Percentiles rank a stretch among this genome's conserved stretches.
Conservation (phyloP, 2,329 filamentous ascomycete species). For the Emergomyces orientalis region DNA sequence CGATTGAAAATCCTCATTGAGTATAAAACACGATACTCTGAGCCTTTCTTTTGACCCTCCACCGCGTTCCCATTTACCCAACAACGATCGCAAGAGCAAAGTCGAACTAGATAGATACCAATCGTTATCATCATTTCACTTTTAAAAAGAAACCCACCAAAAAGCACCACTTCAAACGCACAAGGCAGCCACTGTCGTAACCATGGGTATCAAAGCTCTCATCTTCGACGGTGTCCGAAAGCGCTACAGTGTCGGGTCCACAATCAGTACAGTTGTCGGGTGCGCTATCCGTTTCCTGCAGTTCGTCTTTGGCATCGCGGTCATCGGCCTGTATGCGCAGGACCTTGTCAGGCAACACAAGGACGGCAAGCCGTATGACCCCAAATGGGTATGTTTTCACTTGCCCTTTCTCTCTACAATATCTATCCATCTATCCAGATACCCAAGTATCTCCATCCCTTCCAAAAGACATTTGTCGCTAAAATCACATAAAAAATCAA, state of each 20-base stretch:
- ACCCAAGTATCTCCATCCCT: not conserved
- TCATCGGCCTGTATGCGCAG: constrained; percentile 67
- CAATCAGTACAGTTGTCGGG: constrained; percentile 19
- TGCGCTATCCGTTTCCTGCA: constrained; percentile 60
- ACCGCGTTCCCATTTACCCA: not conserved
- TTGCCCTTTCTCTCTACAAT: not conserved
- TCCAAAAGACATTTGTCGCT: not conserved
- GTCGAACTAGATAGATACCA: not conserved
- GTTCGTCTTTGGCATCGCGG: constrained; percentile 64
- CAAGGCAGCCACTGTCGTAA: not conserved
- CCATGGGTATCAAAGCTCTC: constrained; percentile 14
- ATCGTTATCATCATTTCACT: not conserved
- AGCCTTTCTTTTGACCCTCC: not conserved
- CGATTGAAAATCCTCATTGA: not conserved
- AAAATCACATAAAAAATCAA: constrained; percentile 5
- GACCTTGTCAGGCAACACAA: constrained; percentile 53
- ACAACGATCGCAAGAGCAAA: not conserved
- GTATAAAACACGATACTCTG: not conserved
- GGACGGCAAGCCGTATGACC: constrained; percentile 45
- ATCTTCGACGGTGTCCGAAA: constrained; percentile 18
- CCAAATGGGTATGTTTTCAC: constrained; percentile 56
- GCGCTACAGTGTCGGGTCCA: constrained; percentile 15
- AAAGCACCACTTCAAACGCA: not conserved
- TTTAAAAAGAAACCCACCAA: not conserved
- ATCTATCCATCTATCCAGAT: constrained; percentile 3